Base-by-base conservation (phyloP, 305 asterid species). In the Plantago coronopus region DNA sequence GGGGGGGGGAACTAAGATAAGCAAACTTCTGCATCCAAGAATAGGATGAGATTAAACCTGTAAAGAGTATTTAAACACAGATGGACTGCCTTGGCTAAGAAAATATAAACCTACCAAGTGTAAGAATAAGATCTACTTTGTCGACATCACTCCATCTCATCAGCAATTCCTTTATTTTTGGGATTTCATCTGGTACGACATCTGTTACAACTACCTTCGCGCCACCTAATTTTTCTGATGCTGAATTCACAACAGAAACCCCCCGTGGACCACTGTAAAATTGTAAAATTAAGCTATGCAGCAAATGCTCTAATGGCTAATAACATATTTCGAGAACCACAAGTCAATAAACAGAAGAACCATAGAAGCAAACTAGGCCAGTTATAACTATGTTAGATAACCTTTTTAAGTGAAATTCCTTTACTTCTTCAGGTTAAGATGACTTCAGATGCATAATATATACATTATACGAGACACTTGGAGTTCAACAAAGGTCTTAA, bases 261-360 rank as follows among this genome's bases (percentile, higher is more conserved):
- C 95, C 98, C 61, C 96, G 79, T 54, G 97, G 98, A 64, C 97
- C 98, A 79, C 98, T 91, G 64, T 76, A 79, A 57, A 45, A 68
- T 62, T 45, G 61, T 21, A 58, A n/a, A 46, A 56, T 50, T 25
- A 37, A 20, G 13, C 0, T 7, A 47, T n/a, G 29, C 15, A 15
- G 23, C 42, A 20, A 19, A 43, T 17, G 25, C 17, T 18, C 43
- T 17, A 17, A 47, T 3, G 20, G 20, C 18, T 34, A 34, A 34
- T 34, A 34, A 34, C 10, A 40, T 29, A 31, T 40, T 3, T 16
- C 17, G n/a, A 57, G 47, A 37, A 18, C 34, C 31, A 6, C 17
- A 7, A 10, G 34, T 44, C n/a, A 47, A 31, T 53, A 61, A 61
- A 43, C 12, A 14, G 37, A 22, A 50, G 15, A 50, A 50, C 57